These are phyloP conservation scores for Penicillium capsulatum DNA, from an alignment of 2,329 filamentous ascomycete genomes.

Conservation along the genomic window DNA sequence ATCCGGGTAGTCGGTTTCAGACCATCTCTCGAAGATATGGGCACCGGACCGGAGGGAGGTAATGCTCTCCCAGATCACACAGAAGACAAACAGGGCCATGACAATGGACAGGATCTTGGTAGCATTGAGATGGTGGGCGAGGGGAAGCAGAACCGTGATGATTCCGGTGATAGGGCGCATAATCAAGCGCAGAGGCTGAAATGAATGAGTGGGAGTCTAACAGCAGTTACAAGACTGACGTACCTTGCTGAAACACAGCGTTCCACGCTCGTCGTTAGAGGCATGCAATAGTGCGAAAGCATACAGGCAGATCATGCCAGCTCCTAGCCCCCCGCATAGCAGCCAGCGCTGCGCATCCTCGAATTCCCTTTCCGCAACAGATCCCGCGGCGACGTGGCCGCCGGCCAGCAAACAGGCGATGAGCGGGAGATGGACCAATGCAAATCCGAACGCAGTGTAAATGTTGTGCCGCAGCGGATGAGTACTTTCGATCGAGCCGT, in stretches of 20 bases:
- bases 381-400: constrained; percentile 46
- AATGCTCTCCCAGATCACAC: constrained; percentile 46
- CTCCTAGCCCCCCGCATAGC: constrained; percentile 45
- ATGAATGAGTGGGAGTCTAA: not conserved
- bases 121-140: constrained; percentile 26
- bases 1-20: constrained; percentile 28
- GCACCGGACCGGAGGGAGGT: constrained; percentile 23
- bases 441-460: constrained; percentile 46
- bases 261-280: constrained; percentile 34
- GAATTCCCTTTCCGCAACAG: constrained; percentile 38
- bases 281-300: constrained; percentile 39
- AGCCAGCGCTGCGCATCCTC: constrained; percentile 47
- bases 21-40: constrained; percentile 29
- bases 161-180: constrained; percentile 36
- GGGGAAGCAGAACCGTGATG: constrained; percentile 36
- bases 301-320: constrained; percentile 45
- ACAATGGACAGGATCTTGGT: constrained; percentile 43
- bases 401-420: constrained; percentile 47
- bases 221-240: not conserved
- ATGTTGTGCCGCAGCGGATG: constrained; percentile 47
- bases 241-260: constrained; percentile 32
- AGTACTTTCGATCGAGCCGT: constrained; percentile 43
- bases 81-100: constrained; percentile 43
- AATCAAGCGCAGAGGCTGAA: constrained; percentile 17
- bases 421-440: constrained; percentile 45